Evolutionary conservation across 108 stramenopile species (phyloP), one percentile per base, ranked within the genome.

Genomic region (Discostella pseudostelligera): DNA sequence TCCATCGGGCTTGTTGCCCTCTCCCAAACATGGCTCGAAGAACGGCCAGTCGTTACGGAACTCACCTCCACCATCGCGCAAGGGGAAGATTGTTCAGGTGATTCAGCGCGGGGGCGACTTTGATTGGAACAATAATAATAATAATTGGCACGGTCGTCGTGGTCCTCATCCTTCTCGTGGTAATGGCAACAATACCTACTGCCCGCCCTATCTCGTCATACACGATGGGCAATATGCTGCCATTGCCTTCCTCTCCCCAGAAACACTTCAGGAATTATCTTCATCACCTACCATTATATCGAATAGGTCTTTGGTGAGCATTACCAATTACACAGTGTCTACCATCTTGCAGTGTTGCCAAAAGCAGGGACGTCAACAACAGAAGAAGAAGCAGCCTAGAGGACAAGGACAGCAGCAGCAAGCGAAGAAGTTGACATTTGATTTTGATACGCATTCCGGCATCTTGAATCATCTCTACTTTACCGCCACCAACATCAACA

Each of bases 1-100:
- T 51, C 72, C 72, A 17, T 39, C 56, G n/a, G 72, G 64, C 1
- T 39, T 73, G 4, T 28, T 49, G 1, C 21, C 55, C 1, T 59
- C 56, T 12, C 44, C n/a, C 9, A 39, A 53, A 5, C 8, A 29
- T 29, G n/a, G 39, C 48, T 29, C 25, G 11, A 22, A 50, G 3
- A 28, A 46, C 2, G n/a, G n/a, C n/a, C n/a, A n/a, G 21, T 12
- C 8, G 22, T 17, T 7, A 26, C 12, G 29, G 26, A n/a, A 28
- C 19, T n/a, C 54, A 20, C 42, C 29, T 47, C 35, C 58, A 19
- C 72, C 72, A 35, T 65, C 72, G n/a, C 56, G 72, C 13, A 37
- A 43, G 55, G 36, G 50, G 4, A 64, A 73, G 45, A 58, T 73
- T 43, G 72, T 65, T 13, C 72, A 73, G 59, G 58, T 73, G 10